Percentiles rank a stretch among this genome's conserved stretches.
Conservation (phyloP, 2,329 filamentous ascomycete species). For the Colletotrichum euphorbiae region DNA sequence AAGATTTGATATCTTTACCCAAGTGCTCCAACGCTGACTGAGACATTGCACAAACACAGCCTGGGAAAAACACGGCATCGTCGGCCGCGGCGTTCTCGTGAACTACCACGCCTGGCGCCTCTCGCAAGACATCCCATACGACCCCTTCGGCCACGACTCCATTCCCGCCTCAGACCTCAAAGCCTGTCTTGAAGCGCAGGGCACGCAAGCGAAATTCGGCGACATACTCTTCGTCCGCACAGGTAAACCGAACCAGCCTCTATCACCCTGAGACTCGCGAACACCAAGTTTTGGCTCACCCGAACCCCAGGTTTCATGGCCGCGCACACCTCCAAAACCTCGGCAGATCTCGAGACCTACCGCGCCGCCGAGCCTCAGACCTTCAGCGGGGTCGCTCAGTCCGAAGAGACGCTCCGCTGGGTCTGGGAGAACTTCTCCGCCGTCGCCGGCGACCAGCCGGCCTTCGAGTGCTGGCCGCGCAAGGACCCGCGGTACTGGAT, state of each 20-base stretch:
- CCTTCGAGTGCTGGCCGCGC: constrained; percentile 62
- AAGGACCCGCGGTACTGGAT: constrained; percentile 47
- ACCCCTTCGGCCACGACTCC: constrained; percentile 37
- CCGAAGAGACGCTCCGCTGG: constrained; percentile 63
- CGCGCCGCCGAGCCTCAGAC: constrained; percentile 26
- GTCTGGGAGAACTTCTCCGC: constrained; percentile 70
- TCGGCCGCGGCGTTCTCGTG: constrained; percentile 62
- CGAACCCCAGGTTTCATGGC: constrained; percentile 30
- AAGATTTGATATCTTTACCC: no score
- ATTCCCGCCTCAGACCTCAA: constrained; percentile 38
- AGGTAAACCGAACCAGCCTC: constrained; percentile 41
- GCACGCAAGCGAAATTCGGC: constrained; percentile 50
- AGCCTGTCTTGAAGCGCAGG: constrained; percentile 39
- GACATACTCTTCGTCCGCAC: constrained; percentile 69
- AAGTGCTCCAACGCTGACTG: background rate
- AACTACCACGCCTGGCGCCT: constrained; percentile 63
- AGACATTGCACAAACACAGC: constrained; percentile 10
- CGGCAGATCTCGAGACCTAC: constrained; percentile 24
- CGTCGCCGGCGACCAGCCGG: constrained; percentile 65
- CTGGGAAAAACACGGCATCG: constrained; percentile 52
- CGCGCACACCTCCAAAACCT: constrained; percentile 32
- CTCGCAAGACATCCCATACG: constrained; percentile 44
- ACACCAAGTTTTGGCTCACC: background rate
- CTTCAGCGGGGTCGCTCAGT: constrained; percentile 58
- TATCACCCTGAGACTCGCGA: no score